Base-by-base conservation (phyloP, 345 rosid genomes). In the Rhizophora apiculata region DNA sequence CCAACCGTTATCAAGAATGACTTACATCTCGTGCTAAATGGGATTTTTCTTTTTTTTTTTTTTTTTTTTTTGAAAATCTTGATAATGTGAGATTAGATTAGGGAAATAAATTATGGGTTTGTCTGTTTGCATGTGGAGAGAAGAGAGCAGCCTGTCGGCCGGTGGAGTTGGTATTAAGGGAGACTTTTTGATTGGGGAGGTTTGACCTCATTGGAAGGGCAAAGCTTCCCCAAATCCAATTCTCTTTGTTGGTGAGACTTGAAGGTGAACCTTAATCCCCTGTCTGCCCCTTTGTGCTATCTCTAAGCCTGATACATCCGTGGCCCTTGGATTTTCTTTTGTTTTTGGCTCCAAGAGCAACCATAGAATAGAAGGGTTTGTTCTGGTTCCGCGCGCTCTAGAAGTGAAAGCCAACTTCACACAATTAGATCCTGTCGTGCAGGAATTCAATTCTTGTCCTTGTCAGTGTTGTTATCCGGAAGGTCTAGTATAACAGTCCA, bases 201-300 rank as follows among this genome's bases (percentile, higher is more conserved):
- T 82, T 84, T 88, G 87, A 85, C 88, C 82, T 77, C 67, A 62
- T 55, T 20, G 61, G 32, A 58, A 27, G 83, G 69, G 78, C 82
- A 79, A 60, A 46, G 18, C 49, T 43, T 24, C 30, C 57, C 46
- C 49, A 18, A 43, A 0, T 13, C 49, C 49, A 43, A 43, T 43
- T 43, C 19, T 13, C 49, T 62, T 78, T 56, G 60, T 60, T 72
- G 51, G 15, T 43, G 62, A 52, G 77, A 21, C 16, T 56, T 3
- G 26, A 56, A 24, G 15, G 69, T 67, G 62, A 76, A 67, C 63
- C 15, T 43, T 16, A 34, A 54, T 31, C 18, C 36, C 18, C 49
- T 13, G 49, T 46, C 32, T 37, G 26, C 19, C 22, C 49, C 18
- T 61, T 26, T 21, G 20, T 46, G 0, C 46, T 39, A 15, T 39